phyloP scores from a whole-genome alignment of 1,284 basidiomycete genomes.

The Dichomitus squalens region DNA sequence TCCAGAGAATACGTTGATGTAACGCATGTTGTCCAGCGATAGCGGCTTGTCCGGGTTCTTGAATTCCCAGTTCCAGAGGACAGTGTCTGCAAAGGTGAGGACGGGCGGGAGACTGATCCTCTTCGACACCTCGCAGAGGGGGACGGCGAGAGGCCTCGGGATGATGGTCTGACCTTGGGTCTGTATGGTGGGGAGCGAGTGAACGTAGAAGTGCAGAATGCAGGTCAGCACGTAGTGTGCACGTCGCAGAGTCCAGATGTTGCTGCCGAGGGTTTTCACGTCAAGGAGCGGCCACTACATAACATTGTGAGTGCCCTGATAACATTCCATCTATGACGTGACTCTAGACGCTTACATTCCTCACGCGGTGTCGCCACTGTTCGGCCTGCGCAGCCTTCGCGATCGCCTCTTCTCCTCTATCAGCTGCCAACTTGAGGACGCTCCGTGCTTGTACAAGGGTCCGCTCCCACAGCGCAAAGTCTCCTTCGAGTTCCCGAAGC shows the following conservation, averaged over 20 bases:
- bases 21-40: constrained; percentile 64
- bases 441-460: constrained; percentile 58
- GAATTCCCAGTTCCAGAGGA: constrained; percentile 91
- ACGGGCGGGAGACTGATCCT: constrained; percentile 88
- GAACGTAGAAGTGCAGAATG: constrained; percentile 88
- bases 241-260: constrained; percentile 70
- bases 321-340: background rate
- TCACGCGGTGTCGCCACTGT: constrained; percentile 69
- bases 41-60: constrained; percentile 54
- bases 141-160: constrained; percentile 81
- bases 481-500: constrained; percentile 56
- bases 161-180: constrained; percentile 51
- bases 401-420: constrained; percentile 49
- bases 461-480: constrained; percentile 77
- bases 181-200: constrained; percentile 63
- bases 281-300: constrained; percentile 71
- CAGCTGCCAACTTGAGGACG: constrained; percentile 64
- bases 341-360: constrained; percentile 52
- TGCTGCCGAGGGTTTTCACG: constrained; percentile 50
- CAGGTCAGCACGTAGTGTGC: constrained; percentile 90
- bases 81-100: constrained; percentile 94
- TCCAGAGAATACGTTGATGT: constrained; percentile 80
- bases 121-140: constrained; percentile 76
- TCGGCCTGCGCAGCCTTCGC: constrained; percentile 55
- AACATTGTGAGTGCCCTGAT: constrained; percentile 7